These are phyloP conservation scores for Annulohypoxylon truncatum DNA, from an alignment of 2,329 filamentous ascomycete species.

Conservation along the genomic window DNA sequence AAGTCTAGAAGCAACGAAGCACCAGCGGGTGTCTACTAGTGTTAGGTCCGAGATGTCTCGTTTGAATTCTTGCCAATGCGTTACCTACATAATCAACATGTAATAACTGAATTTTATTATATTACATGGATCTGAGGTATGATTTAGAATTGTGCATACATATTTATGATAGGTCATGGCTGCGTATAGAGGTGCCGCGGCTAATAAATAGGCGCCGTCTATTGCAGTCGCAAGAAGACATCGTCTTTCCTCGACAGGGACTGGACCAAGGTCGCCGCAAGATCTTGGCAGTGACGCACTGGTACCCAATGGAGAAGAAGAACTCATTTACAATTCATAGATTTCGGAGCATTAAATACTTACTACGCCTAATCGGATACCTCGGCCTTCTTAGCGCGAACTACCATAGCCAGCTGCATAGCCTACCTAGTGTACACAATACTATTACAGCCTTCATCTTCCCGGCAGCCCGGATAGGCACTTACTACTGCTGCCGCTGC, in stretches of 20 bases:
- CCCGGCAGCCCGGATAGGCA: background rate
- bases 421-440: no score
- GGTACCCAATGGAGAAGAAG: constrained; percentile 23
- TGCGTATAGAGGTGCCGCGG: background rate
- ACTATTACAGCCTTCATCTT: background rate
- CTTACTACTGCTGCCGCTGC: constrained; percentile 5
- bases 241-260: background rate
- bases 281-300: constrained; percentile 24
- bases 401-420: background rate
- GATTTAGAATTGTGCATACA: no score
- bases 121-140: no score
- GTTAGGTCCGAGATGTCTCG: background rate
- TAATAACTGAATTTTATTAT: no score
- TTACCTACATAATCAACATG: no score
- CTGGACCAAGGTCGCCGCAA: constrained; percentile 26
- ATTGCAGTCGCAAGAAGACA: background rate
- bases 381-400: constrained; percentile 32
- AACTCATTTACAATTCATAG: background rate
- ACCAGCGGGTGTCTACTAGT: background rate
- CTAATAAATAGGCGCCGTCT: constrained; percentile 18
- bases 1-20: background rate
- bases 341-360: constrained; percentile 1
- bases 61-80: background rate
- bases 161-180: background rate
- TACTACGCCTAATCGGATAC: constrained; percentile 28